Conservation (phyloP, 169 alveolate species). For the Plasmodium gonderi region DNA sequence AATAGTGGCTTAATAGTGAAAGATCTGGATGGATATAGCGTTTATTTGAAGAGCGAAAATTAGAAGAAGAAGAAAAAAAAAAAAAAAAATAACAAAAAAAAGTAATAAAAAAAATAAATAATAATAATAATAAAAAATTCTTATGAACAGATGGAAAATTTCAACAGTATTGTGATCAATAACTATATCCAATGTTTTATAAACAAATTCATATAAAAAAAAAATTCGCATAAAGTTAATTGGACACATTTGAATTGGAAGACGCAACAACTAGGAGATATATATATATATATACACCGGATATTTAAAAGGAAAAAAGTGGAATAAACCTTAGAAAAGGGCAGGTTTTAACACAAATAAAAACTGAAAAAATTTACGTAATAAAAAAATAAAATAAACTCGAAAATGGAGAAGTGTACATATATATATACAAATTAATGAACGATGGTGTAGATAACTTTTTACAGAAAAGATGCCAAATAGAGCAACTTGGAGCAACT, state of each 20-base stretch:
- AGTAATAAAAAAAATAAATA: neutral
- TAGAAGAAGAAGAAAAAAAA: neutral
- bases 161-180: neutral
- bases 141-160: neutral
- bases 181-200: too few relatives aligned
- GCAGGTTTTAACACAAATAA: too few relatives aligned
- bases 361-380: too few relatives aligned
- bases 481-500: neutral
- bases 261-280: too few relatives aligned
- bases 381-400: neutral
- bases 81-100: neutral
- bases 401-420: neutral
- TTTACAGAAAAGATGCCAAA: neutral
- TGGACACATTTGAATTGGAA: too few relatives aligned
- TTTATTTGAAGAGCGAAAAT: constrained; percentile 4
- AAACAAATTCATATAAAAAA: too few relatives aligned
- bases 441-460: neutral
- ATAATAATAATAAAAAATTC: neutral
- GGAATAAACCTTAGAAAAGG: too few relatives aligned
- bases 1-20: constrained; percentile 23
- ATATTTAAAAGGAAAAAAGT: too few relatives aligned
- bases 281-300: too few relatives aligned
- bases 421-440: neutral
- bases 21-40: constrained; percentile 46
- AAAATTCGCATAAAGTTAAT: too few relatives aligned